Evolutionary conservation across 1,139 yeast genomes (phyloP), one percentile per base, ranked within the genome.

Genomic region (Magnusiomyces tetraspermus): DNA sequence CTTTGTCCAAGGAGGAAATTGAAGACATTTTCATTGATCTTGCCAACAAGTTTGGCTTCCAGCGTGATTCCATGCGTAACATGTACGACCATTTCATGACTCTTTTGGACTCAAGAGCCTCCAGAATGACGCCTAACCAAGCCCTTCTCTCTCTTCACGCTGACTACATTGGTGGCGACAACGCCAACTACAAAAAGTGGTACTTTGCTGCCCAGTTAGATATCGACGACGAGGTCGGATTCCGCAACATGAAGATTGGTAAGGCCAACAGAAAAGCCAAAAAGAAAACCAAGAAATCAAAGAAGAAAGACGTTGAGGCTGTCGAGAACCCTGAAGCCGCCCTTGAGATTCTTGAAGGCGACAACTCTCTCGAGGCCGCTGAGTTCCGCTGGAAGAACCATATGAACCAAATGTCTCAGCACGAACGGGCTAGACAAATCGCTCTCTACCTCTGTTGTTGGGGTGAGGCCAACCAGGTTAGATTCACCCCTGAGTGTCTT

Each of bases 381-480:
- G 95, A 87, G 68, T 82, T 76, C 65, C 79, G 87, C 66, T 90
- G 97, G 97, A 82, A 81, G 65, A 71, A 77, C 21, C 81, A 79
- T 63, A 87, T 89, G 95, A 81, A 80, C 63, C 71, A 71, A 51
- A 73, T 84, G 61, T 68, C 84, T 0, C 82, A 88, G 41, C 73
- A 78, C 61, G 97, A 90, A 68, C 82, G 95, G 69, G 89, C 87
- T 46, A 82, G 95, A 67, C 97, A 92, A 66, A 72, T 92, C 58
- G 92, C 97, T 6, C 78, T 92, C 57, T 92, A 88, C 73, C 75
- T 92, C 63, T 77, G 90, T 66, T 77, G 89, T 63, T 92, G 99
- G 99, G 98, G 98, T 69, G 99, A 92, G 73, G 96, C 97, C 45
- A 90, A 90, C 72, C 97, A 92, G 74, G 90, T 92, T 57, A 82